Evolutionary conservation across 1,139 yeast species (phyloP), one percentile per base, ranked within the genome.

Genomic region (Yamadazyma friedrichii): DNA sequence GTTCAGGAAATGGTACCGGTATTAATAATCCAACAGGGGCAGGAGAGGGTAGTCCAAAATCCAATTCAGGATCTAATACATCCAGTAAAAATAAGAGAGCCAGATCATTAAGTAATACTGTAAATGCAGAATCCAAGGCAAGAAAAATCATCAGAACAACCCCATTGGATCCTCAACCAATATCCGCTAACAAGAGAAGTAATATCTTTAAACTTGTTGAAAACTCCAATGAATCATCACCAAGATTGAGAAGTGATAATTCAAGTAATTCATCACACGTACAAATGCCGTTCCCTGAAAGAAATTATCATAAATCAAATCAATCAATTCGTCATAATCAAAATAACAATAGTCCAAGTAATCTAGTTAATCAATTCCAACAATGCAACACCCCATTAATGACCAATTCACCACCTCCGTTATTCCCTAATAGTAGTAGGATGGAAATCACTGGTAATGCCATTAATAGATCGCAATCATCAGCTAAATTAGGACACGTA

Each of bases 161-260:
- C 47, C 95, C 95, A 3, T 65, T 86, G 49, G 95, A 86, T 57
- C 95, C 95, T 0, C 84, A 79, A 42, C 95, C 95, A 2, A 84
- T 85, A 17, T 57, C 75, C 2, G 70, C 64, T 1, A 53, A 48
- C 31, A 68, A 66, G 47, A 55, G 75, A 45, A 67, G 74, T 48
- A 55, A 63, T 10, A 66, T 70, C 4, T 70, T 70, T 53, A 70
- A 67, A 44, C 64, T 70, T 12, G 70, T 68, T 3, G 50, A 50
- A 15, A 67, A 65, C 44, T 55, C 66, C 24, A 55, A 53, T 28
- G 70, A 65, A 27, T 54, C 67, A 9, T 61, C 71, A 11, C 63
- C 62, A 8, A 41, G 39, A 6, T 30, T 54, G 5, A 50, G 49
- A 38, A 24, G 34, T 15, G 41, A 33, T 17, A 13, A 26, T 12